Conservation (phyloP, 78 protist species). For the Dictyostelium discoideum region DNA sequence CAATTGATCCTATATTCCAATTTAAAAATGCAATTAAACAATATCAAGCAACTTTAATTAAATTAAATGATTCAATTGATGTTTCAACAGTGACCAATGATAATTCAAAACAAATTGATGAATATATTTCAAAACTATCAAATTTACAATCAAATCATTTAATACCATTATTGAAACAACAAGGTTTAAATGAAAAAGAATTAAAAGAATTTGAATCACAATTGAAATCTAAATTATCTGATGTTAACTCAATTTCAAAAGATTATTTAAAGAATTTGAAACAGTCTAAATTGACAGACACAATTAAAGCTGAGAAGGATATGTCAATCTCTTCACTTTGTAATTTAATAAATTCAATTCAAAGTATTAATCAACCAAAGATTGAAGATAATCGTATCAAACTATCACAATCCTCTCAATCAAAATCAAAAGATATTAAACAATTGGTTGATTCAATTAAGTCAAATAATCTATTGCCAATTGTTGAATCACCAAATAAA, state of each 20-base stretch:
- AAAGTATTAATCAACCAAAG: neutral
- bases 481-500: conserved; percentile 39
- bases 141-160: neutral
- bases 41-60: conserved; percentile 12
- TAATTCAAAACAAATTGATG: neutral
- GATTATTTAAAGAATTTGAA: neutral
- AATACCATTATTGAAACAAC: neutral
- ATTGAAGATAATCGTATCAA: neutral
- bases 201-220: neutral
- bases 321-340: neutral
- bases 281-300: neutral
- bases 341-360: neutral
- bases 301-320: neutral
- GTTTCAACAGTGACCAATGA: neutral
- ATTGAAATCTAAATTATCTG: neutral
- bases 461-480: conserved; percentile 37
- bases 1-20: neutral
- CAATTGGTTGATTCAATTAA: conserved; percentile 17
- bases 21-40: neutral
- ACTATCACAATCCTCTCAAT: neutral
- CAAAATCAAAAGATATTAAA: neutral
- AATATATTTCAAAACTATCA: neutral
- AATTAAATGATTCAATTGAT: conserved; percentile 28
- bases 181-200: neutral
- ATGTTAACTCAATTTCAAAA: neutral